These are phyloP conservation scores for Schrenkiella parvula DNA, from an alignment of 345 rosid genomes.

Conservation along the genomic window DNA sequence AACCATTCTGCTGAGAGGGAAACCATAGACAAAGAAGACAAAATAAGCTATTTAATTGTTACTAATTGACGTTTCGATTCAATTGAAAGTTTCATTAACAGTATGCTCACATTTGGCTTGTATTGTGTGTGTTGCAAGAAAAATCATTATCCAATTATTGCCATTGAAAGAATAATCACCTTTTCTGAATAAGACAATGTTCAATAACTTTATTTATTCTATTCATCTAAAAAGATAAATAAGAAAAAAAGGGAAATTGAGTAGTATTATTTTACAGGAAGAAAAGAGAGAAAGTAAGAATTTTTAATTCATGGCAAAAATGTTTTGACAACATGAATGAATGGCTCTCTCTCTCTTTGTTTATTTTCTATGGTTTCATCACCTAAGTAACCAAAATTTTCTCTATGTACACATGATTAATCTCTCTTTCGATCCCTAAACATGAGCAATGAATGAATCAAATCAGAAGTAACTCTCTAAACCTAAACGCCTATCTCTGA, in stretches of 20 bases:
- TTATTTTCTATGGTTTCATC: constrained; percentile 24
- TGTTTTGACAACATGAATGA: constrained; percentile 7
- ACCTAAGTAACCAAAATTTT: constrained; percentile 15
- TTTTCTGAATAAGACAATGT: background rate
- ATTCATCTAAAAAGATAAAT: background rate
- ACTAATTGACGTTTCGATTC: background rate
- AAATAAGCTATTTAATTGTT: background rate
- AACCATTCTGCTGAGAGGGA: background rate
- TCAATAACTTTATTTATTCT: background rate
- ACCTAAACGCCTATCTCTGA: constrained; percentile 8
- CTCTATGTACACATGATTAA: constrained; percentile 21
- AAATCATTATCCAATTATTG: background rate
- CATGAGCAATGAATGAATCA: constrained; percentile 23
- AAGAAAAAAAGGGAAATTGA: background rate
- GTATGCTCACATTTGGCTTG: background rate
- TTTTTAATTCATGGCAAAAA: constrained; percentile 11
- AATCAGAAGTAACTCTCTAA: constrained; percentile 20
- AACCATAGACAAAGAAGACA: background rate
- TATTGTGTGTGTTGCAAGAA: constrained; percentile 7
- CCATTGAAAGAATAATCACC: background rate
- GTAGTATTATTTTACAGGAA: background rate
- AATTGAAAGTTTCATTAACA: background rate
- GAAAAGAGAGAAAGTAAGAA: background rate
- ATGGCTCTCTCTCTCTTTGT: background rate
- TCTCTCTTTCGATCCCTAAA: constrained; percentile 3